phyloP scores from a whole-genome alignment of 2,329 filamentous ascomycete genomes.

The Ceratocystiopsis brevicomis region DNA sequence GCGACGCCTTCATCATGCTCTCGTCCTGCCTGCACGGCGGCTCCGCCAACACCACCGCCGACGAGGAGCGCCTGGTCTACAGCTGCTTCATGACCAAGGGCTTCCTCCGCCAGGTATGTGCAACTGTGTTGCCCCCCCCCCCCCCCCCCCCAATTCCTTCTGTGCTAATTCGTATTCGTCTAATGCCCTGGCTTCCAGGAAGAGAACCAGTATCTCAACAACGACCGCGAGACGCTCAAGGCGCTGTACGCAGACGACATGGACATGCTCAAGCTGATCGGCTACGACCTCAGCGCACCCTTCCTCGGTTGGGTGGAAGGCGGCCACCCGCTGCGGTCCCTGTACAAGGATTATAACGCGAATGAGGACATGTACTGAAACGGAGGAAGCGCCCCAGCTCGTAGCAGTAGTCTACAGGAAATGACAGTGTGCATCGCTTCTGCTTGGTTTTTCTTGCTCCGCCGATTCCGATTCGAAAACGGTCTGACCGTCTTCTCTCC shows the following conservation, averaged over 20 bases:
- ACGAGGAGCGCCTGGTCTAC: constrained; percentile 6
- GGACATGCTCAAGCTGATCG: constrained; percentile 11
- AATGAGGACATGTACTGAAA: constrained; percentile 4
- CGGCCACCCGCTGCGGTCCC: constrained; percentile 8
- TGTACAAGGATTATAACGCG: neutral
- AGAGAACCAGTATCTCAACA: constrained; percentile 12
- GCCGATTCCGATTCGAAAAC: too few relatives aligned
- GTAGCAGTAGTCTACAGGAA: too few relatives aligned
- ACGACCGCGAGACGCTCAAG: constrained; percentile 9
- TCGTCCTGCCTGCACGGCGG: constrained; percentile 12
- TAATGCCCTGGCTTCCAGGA: neutral
- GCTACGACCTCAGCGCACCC: constrained; percentile 10
- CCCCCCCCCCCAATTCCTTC: too few relatives aligned
- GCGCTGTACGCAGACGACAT: constrained; percentile 2
- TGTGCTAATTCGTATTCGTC: too few relatives aligned
- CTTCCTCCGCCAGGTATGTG: constrained; percentile 1
- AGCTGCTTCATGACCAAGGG: constrained; percentile 3
- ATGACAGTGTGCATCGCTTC: too few relatives aligned
- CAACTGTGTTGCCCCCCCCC: too few relatives aligned
- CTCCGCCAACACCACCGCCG: constrained; percentile 11
- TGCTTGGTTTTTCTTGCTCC: too few relatives aligned
- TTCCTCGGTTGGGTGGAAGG: constrained; percentile 7
- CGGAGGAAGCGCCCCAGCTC: too few relatives aligned
- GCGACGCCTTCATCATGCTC: constrained; percentile 12
- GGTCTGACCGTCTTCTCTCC: too few relatives aligned